A percentile compares a stretch with the other conserved stretches of the same genome.
Evolutionary conservation across 179 eudicot genomes (phyloP).

Genomic region (Amaranthus tricolor): DNA sequence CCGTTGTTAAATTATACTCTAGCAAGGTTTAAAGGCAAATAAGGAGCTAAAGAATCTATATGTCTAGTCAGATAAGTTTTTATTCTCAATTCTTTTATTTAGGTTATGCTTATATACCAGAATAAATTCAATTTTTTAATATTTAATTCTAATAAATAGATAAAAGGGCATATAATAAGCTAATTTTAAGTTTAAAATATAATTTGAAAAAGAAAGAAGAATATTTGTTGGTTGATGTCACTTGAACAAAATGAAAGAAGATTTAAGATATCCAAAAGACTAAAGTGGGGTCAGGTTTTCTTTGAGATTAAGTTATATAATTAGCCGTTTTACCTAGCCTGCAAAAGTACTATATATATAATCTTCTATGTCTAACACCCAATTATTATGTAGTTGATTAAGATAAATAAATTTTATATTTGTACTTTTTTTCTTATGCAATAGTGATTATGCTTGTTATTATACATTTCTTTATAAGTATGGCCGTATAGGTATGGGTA

Average conservation of each 20-base stretch:
- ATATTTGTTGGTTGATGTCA: too few relatives aligned
- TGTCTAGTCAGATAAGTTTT: not conserved
- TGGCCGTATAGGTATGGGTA: too few relatives aligned
- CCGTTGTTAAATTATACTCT: not conserved
- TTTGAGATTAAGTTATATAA: not conserved
- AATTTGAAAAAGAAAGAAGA: too few relatives aligned
- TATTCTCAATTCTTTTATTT: not conserved
- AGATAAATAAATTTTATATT: not conserved
- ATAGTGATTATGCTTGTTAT: not conserved
- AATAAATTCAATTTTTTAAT: not conserved
- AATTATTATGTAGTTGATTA: not conserved
- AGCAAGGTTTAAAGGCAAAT: not conserved
- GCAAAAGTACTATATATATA: not conserved
- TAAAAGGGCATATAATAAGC: not conserved
- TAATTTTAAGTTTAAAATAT: too few relatives aligned
- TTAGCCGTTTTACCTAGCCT: not conserved
- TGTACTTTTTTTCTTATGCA: not conserved
- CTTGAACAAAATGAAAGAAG: not conserved
- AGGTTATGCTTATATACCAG: not conserved
- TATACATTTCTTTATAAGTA: too few relatives aligned
- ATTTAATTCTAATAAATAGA: not conserved
- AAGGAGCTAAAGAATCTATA: slow-evolving; percentile 1
- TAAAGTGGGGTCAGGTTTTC: not conserved
- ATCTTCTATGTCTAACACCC: not conserved
- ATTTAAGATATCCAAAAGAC: not conserved